Percentiles rank a stretch among this genome's conserved stretches.
Conservation (phyloP, 495 filamentous ascomycete genomes). For the Pyrenopolyporus hunteri region DNA sequence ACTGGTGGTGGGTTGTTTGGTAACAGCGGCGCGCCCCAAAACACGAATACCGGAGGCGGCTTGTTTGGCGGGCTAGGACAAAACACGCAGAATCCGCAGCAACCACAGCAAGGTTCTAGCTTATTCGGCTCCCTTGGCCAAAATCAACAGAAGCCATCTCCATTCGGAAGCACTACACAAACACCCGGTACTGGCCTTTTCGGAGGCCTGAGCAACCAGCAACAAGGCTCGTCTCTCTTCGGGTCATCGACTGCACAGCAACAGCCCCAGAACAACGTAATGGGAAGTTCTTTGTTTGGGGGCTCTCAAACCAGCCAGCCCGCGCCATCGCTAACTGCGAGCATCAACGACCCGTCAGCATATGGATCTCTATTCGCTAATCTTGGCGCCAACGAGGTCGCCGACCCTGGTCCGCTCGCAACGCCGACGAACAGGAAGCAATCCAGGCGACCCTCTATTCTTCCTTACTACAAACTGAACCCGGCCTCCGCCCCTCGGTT, state of each 20-base stretch:
- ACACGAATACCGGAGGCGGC: slow-evolving; percentile 51
- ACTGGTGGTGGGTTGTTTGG: slow-evolving; percentile 57
- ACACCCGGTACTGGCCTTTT: slow-evolving; percentile 65
- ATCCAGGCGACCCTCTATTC: slow-evolving; percentile 72
- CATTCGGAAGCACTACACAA: slow-evolving; percentile 50
- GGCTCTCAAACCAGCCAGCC: slow-evolving; percentile 44
- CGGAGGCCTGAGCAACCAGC: slow-evolving; percentile 57
- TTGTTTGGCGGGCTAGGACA: slow-evolving; percentile 57
- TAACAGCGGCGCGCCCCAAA: slow-evolving; percentile 40
- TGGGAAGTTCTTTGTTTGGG: slow-evolving; percentile 51
- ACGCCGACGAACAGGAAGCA: slow-evolving; percentile 79
- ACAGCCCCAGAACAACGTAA: slow-evolving; percentile 53
- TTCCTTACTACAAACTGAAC: slow-evolving; percentile 89
- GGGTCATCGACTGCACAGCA: slow-evolving; percentile 50
- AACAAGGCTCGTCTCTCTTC: slow-evolving; percentile 51
- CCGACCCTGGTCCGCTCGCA: slow-evolving; percentile 80
- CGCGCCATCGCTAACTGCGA: slow-evolving; percentile 73
- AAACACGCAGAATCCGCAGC: slow-evolving; percentile 64
- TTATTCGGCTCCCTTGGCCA: slow-evolving; percentile 53
- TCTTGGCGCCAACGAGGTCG: slow-evolving; percentile 64
- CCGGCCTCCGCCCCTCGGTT: slow-evolving; percentile 77
- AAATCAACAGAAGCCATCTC: slow-evolving; percentile 47
- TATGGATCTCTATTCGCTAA: slow-evolving; percentile 86
- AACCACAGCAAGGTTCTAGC: slow-evolving; percentile 46
- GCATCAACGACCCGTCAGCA: slow-evolving; percentile 75